Percentiles rank a stretch among this genome's conserved stretches.
Conservation (phyloP, 1,284 basidiomycete genomes). For the Ustilago tritici region DNA sequence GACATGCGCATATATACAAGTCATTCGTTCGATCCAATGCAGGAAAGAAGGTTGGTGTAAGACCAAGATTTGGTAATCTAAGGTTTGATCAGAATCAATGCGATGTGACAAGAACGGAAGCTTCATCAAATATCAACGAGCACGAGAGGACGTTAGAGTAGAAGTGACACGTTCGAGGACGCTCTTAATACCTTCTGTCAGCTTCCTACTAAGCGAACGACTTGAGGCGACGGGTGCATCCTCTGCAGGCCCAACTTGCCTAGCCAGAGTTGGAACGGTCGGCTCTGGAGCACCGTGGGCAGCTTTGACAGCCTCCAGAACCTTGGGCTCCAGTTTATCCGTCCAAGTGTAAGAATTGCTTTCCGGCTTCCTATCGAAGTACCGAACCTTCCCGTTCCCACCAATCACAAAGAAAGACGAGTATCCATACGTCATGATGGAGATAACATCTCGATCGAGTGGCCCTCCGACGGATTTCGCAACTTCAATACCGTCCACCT, state of each 20-base stretch:
- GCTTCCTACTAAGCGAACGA: neutral
- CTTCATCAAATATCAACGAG: neutral
- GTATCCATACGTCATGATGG: neutral
- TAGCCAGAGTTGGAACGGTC: neutral
- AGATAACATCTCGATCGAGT: neutral
- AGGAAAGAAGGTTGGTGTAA: no score
- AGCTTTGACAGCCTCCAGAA: neutral
- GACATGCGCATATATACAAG: no score
- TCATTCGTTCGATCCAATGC: no score
- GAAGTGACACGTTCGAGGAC: neutral
- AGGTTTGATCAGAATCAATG: no score
- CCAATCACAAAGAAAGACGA: neutral
- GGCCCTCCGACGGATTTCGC: conserved; percentile 1
- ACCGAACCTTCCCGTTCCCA: conserved; percentile 3
- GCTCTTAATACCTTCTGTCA: neutral
- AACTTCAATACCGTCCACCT: neutral
- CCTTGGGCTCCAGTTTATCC: neutral
- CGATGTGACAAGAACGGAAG: neutral
- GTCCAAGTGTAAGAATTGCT: neutral
- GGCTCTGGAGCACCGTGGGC: neutral
- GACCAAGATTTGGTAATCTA: no score
- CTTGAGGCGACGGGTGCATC: neutral
- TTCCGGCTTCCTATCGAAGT: neutral
- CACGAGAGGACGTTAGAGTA: neutral
- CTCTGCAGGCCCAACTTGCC: neutral